Conservation (phyloP, 2,329 filamentous ascomycete genomes). For the Pyrenophora teres region DNA sequence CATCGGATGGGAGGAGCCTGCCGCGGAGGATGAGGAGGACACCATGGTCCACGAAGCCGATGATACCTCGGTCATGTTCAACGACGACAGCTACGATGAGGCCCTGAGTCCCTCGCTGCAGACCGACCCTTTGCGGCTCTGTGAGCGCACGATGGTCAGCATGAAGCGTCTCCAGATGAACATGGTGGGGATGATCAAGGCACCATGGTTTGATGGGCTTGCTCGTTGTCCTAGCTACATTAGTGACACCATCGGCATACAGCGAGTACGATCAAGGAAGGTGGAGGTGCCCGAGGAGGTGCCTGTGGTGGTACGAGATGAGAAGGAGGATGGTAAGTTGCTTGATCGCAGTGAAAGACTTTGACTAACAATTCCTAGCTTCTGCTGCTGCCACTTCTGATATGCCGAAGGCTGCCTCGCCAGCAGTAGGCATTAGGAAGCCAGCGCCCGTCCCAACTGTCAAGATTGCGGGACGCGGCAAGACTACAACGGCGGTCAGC, state of each 20-base stretch:
- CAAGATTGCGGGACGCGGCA: too few relatives aligned
- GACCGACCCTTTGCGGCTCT: not conserved
- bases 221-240: not conserved
- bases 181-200: not conserved
- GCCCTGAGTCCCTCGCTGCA: not conserved
- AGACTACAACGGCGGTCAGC: too few relatives aligned
- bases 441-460: too few relatives aligned
- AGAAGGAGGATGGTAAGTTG: too few relatives aligned
- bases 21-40: not conserved
- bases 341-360: not conserved
- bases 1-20: not conserved
- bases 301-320: too few relatives aligned
- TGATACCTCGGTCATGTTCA: slow-evolving; percentile 7
- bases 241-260: not conserved
- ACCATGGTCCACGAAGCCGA: not conserved
- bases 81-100: slow-evolving; percentile 15
- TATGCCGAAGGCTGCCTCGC: too few relatives aligned
- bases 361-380: too few relatives aligned
- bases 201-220: not conserved
- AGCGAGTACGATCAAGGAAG: not conserved
- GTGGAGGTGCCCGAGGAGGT: not conserved
- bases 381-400: too few relatives aligned
- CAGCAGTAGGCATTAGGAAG: too few relatives aligned
- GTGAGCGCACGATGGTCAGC: not conserved
- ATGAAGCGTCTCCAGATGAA: not conserved